phyloP scores from a whole-genome alignment of 495 filamentous ascomycete genomes.

The Aspergillus olivimuriae region DNA sequence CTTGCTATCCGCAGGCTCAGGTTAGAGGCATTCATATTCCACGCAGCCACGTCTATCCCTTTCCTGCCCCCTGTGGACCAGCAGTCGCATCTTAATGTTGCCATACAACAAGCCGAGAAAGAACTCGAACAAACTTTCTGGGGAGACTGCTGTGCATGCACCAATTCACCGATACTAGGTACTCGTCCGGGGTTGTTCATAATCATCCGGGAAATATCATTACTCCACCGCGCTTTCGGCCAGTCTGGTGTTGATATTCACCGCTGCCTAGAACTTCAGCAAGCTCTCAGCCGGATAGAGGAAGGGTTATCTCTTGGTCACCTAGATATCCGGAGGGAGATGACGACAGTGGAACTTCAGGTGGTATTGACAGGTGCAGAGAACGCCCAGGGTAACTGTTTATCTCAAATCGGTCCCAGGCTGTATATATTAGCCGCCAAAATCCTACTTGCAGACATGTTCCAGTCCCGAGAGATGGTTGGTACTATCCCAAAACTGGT shows the following conservation, averaged over 20 bases:
- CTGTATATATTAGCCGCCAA: slow-evolving; percentile 13
- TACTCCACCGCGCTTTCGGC: slow-evolving; percentile 6
- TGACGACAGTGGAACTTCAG: background rate
- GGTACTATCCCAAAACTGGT: background rate
- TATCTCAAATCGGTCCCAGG: slow-evolving; percentile 7
- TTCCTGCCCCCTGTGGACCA: slow-evolving; percentile 7
- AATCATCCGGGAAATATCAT: slow-evolving; percentile 9
- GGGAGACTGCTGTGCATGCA: background rate
- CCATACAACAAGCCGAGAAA: slow-evolving; percentile 14
- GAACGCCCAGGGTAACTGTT: too few relatives aligned
- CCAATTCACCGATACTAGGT: slow-evolving; percentile 16
- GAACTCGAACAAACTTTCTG: slow-evolving; percentile 1
- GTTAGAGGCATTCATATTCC: slow-evolving; percentile 21
- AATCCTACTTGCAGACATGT: slow-evolving; percentile 10
- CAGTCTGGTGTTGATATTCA: background rate
- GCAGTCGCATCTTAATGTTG: slow-evolving; percentile 7
- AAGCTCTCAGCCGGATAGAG: background rate
- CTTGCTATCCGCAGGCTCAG: slow-evolving; percentile 11
- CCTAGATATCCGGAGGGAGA: background rate
- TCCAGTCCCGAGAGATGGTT: background rate
- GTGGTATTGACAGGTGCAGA: too few relatives aligned
- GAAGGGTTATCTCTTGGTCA: background rate
- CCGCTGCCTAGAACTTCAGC: slow-evolving; percentile 3
- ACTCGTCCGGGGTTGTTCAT: slow-evolving; percentile 14
- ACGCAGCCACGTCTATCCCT: slow-evolving; percentile 19